A percentile compares a stretch with the other conserved stretches of the same genome.
Conservation (phyloP, 768 basidiomycete genomes). For the Phylloporus rhodoxanthus region DNA sequence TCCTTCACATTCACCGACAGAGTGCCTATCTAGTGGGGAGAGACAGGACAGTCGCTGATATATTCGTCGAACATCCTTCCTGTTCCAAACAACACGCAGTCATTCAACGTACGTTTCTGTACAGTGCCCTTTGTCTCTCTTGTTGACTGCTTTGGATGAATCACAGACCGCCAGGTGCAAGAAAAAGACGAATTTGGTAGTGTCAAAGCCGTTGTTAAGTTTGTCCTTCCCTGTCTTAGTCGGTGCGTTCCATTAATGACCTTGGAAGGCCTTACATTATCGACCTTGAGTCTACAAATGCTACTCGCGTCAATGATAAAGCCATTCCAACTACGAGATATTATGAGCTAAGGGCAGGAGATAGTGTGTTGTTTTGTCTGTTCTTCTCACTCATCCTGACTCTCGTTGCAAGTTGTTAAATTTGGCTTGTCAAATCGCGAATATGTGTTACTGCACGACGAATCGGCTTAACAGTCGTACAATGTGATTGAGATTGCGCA, state of each 20-base stretch:
- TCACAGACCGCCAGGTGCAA: slow-evolving; percentile 70
- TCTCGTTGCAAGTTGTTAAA: slow-evolving; percentile 58
- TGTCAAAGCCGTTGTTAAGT: slow-evolving; percentile 80
- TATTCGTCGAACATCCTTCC: slow-evolving; percentile 91
- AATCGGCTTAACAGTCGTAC: slow-evolving; percentile 37
- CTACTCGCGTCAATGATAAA: slow-evolving; percentile 86
- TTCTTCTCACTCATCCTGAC: slow-evolving; percentile 7
- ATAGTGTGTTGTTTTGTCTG: slow-evolving; percentile 49
- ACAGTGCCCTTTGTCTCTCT: neutral
- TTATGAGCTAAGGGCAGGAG: slow-evolving; percentile 73
- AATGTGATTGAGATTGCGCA: neutral
- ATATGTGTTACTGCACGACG: slow-evolving; percentile 83
- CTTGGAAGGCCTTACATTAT: slow-evolving; percentile 83
- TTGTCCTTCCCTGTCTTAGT: slow-evolving; percentile 26
- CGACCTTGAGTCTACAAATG: slow-evolving; percentile 97
- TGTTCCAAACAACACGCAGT: slow-evolving; percentile 98
- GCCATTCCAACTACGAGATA: slow-evolving; percentile 80
- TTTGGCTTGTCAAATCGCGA: slow-evolving; percentile 77
- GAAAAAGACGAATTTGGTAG: slow-evolving; percentile 86
- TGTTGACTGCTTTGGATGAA: slow-evolving; percentile 3
- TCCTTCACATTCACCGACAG: slow-evolving; percentile 89
- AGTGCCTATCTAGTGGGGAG: slow-evolving; percentile 92
- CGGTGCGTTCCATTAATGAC: slow-evolving; percentile 8
- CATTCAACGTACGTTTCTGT: slow-evolving; percentile 67
- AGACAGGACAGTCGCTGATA: slow-evolving; percentile 80